Evolutionary conservation across 371 early-diverging fungal genomes (phyloP), one percentile per base, ranked within the genome.

Genomic region (Coemansia sp.): DNA sequence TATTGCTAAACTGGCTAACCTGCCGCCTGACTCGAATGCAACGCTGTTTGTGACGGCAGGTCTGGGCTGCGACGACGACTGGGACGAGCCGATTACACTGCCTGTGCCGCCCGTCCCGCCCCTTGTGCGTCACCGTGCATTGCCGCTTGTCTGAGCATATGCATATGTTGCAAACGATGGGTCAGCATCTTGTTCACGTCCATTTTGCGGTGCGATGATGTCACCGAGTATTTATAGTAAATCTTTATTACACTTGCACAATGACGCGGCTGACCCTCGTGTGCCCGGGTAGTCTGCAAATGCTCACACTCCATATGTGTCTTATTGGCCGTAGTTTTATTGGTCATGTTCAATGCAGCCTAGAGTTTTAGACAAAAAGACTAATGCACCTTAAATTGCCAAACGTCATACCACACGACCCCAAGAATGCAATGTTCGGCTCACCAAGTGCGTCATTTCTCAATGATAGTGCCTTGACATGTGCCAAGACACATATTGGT

Each of bases 1-100:
- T 52, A 73, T 80, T 26, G 66, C 71, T 24, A 78, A 80, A 70
- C 77, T 75, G 60, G 77, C 76, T 34, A 77, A 80, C 39, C 62
- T 72, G 51, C 75, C 73, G 51, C 66, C 80, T 0, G 71, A 73
- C 48, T 54, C 63, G 11, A 52, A 64, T 51, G 63, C 71, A 0
- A 45, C 58, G 13, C 29, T 4, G 6, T 45, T 55, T 27, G 11
- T 63, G 2, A 18, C 53, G 2, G 66, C 69, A 10, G 76, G 71
- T 0, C 59, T 75, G 45, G 76, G 76, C 24, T 75, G 76, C 37
- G 57, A 67, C 61, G 76, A 67, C 55, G 71, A 71, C 31, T 69
- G 66, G 45, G 75, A 74, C 61, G 74, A 64, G 53, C 63, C 71
- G 5, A 71, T 75, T 21, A 71, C 65, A 13, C 61, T 75, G 62